These are phyloP conservation scores for Osmozyma mogii DNA, from an alignment of 805 yeast genomes.

Conservation along the genomic window DNA sequence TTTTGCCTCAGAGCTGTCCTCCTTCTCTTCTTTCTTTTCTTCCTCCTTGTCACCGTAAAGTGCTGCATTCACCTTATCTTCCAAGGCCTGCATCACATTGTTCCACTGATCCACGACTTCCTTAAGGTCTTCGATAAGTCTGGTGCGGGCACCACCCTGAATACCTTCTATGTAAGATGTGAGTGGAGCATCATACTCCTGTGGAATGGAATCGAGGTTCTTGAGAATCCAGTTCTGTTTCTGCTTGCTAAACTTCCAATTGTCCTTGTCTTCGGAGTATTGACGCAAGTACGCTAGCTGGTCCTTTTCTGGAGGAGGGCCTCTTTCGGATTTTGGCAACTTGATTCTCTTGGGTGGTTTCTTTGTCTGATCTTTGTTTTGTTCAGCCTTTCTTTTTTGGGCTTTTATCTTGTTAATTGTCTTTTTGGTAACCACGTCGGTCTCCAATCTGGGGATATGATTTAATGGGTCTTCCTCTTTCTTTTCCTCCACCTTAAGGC, in stretches of 20 bases:
- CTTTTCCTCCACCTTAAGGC: conserved; percentile 51
- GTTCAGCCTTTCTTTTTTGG: conserved; percentile 20
- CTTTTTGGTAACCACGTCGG: conserved; percentile 33
- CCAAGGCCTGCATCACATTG: conserved; percentile 33
- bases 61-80: conserved; percentile 31
- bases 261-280: conserved; percentile 44
- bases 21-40: conserved; percentile 13
- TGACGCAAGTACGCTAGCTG: conserved; percentile 60
- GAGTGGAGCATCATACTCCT: conserved; percentile 44
- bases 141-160: conserved; percentile 61
- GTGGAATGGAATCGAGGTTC: conserved; percentile 47
- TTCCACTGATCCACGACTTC: conserved; percentile 52
- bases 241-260: conserved; percentile 82
- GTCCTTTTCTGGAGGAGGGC: conserved; percentile 71
- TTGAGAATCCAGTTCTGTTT: conserved; percentile 80
- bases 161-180: conserved; percentile 47
- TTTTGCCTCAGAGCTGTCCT: conserved; percentile 8
- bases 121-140: conserved; percentile 45
- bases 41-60: conserved; percentile 16
- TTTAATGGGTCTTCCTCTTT: conserved; percentile 39
- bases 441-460: conserved; percentile 37
- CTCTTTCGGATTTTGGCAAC: conserved; percentile 58
- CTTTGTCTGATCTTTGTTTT: conserved; percentile 18
- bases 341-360: conserved; percentile 67
- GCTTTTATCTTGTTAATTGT: conserved; percentile 35